Evolutionary conservation across 169 alveolate genomes (phyloP).

Genomic region (Neospora caninum): DNA sequence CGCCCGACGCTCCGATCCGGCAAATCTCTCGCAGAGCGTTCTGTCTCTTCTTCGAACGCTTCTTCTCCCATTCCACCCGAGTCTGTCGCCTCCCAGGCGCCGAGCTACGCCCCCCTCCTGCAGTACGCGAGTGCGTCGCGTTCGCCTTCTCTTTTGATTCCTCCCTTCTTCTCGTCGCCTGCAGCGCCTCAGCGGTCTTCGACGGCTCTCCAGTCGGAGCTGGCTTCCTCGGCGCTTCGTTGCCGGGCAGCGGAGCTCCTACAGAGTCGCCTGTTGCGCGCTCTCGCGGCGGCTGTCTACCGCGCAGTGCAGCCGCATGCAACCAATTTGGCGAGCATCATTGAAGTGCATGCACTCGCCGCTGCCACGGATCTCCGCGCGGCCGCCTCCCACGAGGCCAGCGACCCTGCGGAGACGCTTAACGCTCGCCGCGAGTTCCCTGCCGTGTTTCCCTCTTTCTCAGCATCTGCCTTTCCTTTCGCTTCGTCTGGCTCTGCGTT

Average conservation of each 20-base stretch:
- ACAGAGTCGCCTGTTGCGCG: conserved; percentile 54
- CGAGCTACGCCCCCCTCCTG: neutral
- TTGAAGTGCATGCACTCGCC: conserved; percentile 27
- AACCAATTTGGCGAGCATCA: conserved; percentile 27
- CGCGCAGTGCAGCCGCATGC: conserved; percentile 44
- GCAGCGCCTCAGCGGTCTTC: neutral
- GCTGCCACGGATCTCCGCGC: conserved; percentile 20
- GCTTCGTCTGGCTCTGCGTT: neutral
- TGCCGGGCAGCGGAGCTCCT: conserved; percentile 58
- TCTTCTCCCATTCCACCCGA: neutral
- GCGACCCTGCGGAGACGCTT: too few relatives aligned
- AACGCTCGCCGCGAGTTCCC: neutral
- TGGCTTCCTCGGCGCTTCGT: conserved; percentile 55
- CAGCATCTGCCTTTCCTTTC: neutral
- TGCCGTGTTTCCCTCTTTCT: neutral
- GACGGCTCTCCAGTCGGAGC: conserved; percentile 39
- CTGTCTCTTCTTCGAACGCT: too few relatives aligned
- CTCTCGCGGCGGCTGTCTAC: conserved; percentile 62
- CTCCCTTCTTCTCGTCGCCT: conserved; percentile 10
- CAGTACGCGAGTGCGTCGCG: neutral
- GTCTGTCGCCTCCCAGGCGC: neutral
- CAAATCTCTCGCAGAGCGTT: too few relatives aligned
- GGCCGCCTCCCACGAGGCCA: conserved; percentile 19
- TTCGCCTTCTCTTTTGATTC: neutral
- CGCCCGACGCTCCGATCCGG: too few relatives aligned